These are phyloP conservation scores for Neonectria ditissima DNA, from an alignment of 2,329 filamentous ascomycete genomes.

Conservation along the genomic window DNA sequence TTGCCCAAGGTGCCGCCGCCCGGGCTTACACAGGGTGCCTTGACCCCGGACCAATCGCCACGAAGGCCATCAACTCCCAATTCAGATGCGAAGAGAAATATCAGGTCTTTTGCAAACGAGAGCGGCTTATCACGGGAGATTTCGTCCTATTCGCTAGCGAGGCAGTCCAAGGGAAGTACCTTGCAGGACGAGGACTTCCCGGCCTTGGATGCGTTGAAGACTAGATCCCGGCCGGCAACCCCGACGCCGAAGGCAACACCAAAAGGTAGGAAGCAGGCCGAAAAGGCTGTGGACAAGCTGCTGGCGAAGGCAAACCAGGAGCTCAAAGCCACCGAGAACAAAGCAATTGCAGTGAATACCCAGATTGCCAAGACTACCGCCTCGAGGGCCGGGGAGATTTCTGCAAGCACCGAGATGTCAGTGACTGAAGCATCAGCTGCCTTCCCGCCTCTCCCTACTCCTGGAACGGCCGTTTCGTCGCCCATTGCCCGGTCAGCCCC, in stretches of 20 bases:
- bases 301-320: slow-evolving; percentile 39
- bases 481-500: slow-evolving; percentile 65
- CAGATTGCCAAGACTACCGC: slow-evolving; percentile 57
- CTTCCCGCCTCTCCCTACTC: slow-evolving; percentile 64
- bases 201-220: slow-evolving; percentile 62
- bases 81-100: slow-evolving; percentile 55
- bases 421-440: slow-evolving; percentile 50
- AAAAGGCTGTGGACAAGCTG: slow-evolving; percentile 46
- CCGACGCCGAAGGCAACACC: slow-evolving; percentile 51
- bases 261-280: slow-evolving; percentile 47
- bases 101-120: slow-evolving; percentile 59
- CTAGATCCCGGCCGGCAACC: slow-evolving; percentile 49
- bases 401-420: slow-evolving; percentile 49
- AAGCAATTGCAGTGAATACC: slow-evolving; percentile 60
- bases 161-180: slow-evolving; percentile 42
- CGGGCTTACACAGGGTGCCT: slow-evolving; percentile 41
- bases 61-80: slow-evolving; percentile 43
- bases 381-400: slow-evolving; percentile 47
- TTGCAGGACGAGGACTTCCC: slow-evolving; percentile 74
- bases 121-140: slow-evolving; percentile 62
- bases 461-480: slow-evolving; percentile 60
- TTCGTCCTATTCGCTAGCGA: slow-evolving; percentile 51
- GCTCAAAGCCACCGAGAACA: slow-evolving; percentile 33
- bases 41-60: slow-evolving; percentile 51
- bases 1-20: slow-evolving; percentile 43